Percentiles rank a stretch among this genome's conserved stretches.
These are phyloP conservation scores for Fusarium setosum DNA, from an alignment of 2,329 filamentous ascomycete species.

Conservation along the genomic window DNA sequence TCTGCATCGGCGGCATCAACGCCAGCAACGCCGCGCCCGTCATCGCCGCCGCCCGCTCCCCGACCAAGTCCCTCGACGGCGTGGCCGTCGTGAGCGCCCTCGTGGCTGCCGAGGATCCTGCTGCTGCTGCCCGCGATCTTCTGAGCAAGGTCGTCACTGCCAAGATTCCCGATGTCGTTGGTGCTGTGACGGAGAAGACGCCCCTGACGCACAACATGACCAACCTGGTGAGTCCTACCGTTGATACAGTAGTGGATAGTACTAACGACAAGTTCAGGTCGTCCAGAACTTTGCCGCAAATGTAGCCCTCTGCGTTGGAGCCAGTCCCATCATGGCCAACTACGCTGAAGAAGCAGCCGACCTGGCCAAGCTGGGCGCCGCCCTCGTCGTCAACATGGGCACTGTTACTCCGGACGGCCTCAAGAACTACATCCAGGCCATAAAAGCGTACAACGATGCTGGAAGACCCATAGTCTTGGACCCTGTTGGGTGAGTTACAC, in stretches of 20 bases:
- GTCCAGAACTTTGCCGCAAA: slow-evolving; percentile 97
- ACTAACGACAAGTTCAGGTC: slow-evolving; percentile 55
- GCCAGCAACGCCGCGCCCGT: slow-evolving; percentile 79
- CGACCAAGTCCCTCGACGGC: slow-evolving; percentile 75
- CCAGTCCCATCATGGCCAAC: slow-evolving; percentile 94
- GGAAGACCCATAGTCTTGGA: slow-evolving; percentile 85
- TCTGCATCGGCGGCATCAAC: slow-evolving; percentile 93
- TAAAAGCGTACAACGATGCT: slow-evolving; percentile 83
- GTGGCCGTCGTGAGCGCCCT: slow-evolving; percentile 92
- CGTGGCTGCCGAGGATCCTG: slow-evolving; percentile 77
- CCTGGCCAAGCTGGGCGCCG: slow-evolving; percentile 79
- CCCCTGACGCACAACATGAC: slow-evolving; percentile 97
- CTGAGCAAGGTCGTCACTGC: slow-evolving; percentile 60
- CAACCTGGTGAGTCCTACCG: slow-evolving; percentile 70
- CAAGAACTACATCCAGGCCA: slow-evolving; percentile 76
- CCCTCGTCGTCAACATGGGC: slow-evolving; percentile 94
- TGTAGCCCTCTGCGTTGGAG: slow-evolving; percentile 84
- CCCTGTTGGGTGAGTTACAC: slow-evolving; percentile 76
- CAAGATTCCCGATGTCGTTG: slow-evolving; percentile 62
- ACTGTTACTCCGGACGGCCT: slow-evolving; percentile 84
- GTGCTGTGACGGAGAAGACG: slow-evolving; percentile 68
- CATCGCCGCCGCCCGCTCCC: slow-evolving; percentile 72
- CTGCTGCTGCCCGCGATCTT: slow-evolving; percentile 70
- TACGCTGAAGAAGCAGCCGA: slow-evolving; percentile 85
- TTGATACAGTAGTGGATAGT: neutral